A percentile compares a stretch with the other conserved stretches of the same genome.
phyloP scores from a whole-genome alignment of 768 basidiomycete species.

The Daedaleopsis nitida region DNA sequence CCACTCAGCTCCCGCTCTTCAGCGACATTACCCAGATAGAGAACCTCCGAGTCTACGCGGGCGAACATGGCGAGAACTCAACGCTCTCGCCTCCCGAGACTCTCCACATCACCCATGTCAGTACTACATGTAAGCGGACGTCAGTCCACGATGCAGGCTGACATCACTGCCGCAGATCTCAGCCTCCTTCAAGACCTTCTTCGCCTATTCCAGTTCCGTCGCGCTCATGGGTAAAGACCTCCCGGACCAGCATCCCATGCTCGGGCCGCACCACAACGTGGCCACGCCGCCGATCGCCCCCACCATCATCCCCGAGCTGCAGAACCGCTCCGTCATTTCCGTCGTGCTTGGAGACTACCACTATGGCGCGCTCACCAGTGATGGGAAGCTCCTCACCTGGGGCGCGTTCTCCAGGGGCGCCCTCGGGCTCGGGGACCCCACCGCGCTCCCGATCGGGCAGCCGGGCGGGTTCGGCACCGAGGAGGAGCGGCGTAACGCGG shows the following conservation, averaged over 20 bases:
- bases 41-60: constrained; percentile 39
- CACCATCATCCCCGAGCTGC: constrained; percentile 70
- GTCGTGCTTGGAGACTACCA: constrained; percentile 94
- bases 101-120: constrained; percentile 79
- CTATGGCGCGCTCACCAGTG: constrained; percentile 77
- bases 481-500: constrained; percentile 31
- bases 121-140: constrained; percentile 20
- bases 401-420: constrained; percentile 78
- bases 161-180: constrained; percentile 57
- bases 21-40: constrained; percentile 60
- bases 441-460: constrained; percentile 47
- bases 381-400: constrained; percentile 82
- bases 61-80: constrained; percentile 28
- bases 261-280: not conserved
- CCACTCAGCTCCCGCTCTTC: constrained; percentile 67
- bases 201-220: constrained; percentile 78
- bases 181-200: constrained; percentile 81
- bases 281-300: constrained; percentile 35
- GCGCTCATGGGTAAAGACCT: constrained; percentile 68
- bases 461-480: constrained; percentile 61
- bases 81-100: constrained; percentile 39
- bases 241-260: constrained; percentile 4
- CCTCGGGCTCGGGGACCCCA: constrained; percentile 82
- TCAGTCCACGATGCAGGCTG: no score
- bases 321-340: constrained; percentile 79